Evolutionary conservation across 2,329 filamentous ascomycete species (phyloP).

Genomic region (Aspergillus neotritici): DNA sequence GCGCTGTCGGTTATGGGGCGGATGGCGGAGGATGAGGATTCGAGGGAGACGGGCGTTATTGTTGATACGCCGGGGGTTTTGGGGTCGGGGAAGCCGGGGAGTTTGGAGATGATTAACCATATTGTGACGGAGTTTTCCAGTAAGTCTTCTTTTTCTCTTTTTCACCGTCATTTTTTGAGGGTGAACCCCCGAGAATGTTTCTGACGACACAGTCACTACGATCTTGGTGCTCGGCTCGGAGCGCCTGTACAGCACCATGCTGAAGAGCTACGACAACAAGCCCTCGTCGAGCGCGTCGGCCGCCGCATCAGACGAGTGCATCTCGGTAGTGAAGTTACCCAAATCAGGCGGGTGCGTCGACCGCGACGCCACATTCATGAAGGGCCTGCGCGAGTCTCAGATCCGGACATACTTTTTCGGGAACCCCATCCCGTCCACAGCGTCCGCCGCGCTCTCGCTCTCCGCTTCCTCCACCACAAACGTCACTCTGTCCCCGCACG

Average conservation of each 20-base stretch:
- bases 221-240: constrained; percentile 79
- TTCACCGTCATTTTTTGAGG: not conserved
- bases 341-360: constrained; percentile 82
- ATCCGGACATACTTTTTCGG: constrained; percentile 96
- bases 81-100: constrained; percentile 57
- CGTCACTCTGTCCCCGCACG: constrained; percentile 76
- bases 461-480: constrained; percentile 43
- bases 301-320: constrained; percentile 53
- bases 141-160: too few species aligned
- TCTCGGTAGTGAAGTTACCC: constrained; percentile 71
- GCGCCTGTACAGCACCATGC: constrained; percentile 67
- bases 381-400: constrained; percentile 64
- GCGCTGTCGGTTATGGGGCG: constrained; percentile 73
- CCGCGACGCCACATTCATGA: constrained; percentile 68
- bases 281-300: constrained; percentile 43
- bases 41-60: constrained; percentile 70
- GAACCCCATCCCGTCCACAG: constrained; percentile 45
- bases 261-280: constrained; percentile 58
- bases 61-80: constrained; percentile 75
- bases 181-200: not conserved
- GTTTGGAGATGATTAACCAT: constrained; percentile 74
- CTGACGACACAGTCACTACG: constrained; percentile 58
- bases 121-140: constrained; percentile 65
- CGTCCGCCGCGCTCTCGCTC: constrained; percentile 29
- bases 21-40: constrained; percentile 66